These are phyloP conservation scores for Nephelium lappaceum DNA, from an alignment of 345 rosid species.

Conservation along the genomic window DNA sequence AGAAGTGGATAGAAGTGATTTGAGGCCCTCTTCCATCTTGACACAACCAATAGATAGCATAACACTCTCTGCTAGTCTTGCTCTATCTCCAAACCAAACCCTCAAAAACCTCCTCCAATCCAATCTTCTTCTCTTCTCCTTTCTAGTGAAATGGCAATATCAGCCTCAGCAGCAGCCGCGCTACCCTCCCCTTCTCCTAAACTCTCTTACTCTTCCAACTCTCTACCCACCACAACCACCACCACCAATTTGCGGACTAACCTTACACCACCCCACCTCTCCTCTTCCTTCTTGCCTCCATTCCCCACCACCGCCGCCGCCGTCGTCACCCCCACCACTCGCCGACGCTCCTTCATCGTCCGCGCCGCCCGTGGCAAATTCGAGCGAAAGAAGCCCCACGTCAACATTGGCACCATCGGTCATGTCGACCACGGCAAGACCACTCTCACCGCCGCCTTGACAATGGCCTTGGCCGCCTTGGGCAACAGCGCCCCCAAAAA, in stretches of 20 bases:
- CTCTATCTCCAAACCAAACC: conserved; percentile 13
- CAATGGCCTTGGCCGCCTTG: conserved; percentile 83
- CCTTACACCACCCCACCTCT: conserved; percentile 46
- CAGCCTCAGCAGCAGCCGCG: conserved; percentile 43
- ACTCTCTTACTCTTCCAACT: conserved; percentile 39
- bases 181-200: conserved; percentile 46
- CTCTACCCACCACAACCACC: conserved; percentile 22
- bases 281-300: conserved; percentile 64
- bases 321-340: conserved; percentile 15
- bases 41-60: conserved; percentile 28
- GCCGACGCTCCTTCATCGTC: conserved; percentile 54
- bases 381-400: conserved; percentile 93
- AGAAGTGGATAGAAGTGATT: conserved; percentile 26
- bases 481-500: conserved; percentile 76
- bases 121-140: background rate
- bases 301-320: conserved; percentile 37
- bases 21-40: conserved; percentile 30
- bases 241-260: conserved; percentile 37
- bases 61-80: conserved; percentile 22
- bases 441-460: conserved; percentile 82
- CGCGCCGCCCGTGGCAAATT: conserved; percentile 91
- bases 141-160: conserved; percentile 52
- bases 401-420: conserved; percentile 92
- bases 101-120: background rate
- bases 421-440: conserved; percentile 98